These are phyloP conservation scores for Orbilia javanica DNA, from an alignment of 2,329 filamentous ascomycete genomes.

Conservation along the genomic window DNA sequence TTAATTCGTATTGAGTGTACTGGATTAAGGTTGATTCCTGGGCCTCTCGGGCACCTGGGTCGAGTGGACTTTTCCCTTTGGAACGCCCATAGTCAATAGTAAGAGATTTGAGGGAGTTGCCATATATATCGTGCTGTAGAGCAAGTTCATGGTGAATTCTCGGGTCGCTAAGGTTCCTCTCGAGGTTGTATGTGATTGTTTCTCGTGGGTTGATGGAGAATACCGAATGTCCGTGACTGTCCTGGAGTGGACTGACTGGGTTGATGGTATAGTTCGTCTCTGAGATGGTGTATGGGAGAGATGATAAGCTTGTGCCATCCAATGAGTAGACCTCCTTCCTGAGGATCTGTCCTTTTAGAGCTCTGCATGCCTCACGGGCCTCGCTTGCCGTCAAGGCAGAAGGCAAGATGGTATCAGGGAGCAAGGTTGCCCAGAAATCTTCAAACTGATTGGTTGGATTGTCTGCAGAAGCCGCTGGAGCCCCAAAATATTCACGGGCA, in stretches of 20 bases:
- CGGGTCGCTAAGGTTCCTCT: conserved; percentile 6
- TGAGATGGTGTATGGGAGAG: neutral
- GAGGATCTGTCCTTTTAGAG: conserved; percentile 3
- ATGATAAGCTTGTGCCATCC: neutral
- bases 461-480: neutral
- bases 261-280: conserved; percentile 3
- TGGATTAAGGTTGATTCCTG: too few species aligned
- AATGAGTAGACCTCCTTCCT: conserved; percentile 20
- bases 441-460: conserved; percentile 1
- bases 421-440: neutral
- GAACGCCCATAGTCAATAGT: conserved; percentile 17
- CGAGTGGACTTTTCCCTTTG: neutral
- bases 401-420: conserved; percentile 8
- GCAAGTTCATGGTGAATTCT: conserved; percentile 14
- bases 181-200: neutral
- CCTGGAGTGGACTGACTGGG: neutral
- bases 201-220: conserved; percentile 11
- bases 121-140: conserved; percentile 15
- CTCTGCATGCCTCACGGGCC: neutral
- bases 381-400: neutral
- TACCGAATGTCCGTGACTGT: neutral
- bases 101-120: conserved; percentile 4
- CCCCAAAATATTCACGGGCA: neutral
- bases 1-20: too few species aligned
- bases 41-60: too few species aligned